phyloP scores from a whole-genome alignment of 345 rosid species.

The Hibiscus trionum region DNA sequence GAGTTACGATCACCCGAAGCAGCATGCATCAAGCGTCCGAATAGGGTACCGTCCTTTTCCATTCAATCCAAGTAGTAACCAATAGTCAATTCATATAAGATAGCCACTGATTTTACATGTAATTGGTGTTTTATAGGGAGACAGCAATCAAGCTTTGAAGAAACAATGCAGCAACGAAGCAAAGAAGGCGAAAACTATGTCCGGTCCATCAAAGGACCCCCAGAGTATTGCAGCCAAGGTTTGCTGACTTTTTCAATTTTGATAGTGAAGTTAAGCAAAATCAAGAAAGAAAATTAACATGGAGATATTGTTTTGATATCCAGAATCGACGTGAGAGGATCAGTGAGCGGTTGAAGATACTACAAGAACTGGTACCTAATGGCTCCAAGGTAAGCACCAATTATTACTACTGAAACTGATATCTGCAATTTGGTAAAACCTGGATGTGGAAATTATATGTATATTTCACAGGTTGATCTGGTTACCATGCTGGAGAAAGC shows the following conservation, averaged over 20 bases:
- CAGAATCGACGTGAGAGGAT: conserved; percentile 90
- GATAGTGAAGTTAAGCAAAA: conserved; percentile 1
- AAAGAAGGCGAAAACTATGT: conserved; percentile 46
- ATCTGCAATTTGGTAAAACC: neutral
- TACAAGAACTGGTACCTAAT: conserved; percentile 87
- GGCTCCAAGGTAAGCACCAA: conserved; percentile 57
- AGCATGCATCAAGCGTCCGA: conserved; percentile 46
- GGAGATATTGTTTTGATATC: conserved; percentile 13
- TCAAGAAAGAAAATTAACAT: neutral
- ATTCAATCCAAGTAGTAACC: neutral
- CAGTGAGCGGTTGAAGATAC: conserved; percentile 69
- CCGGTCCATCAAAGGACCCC: conserved; percentile 61
- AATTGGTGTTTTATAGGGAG: conserved; percentile 30
- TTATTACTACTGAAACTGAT: neutral
- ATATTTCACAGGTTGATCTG: conserved; percentile 55
- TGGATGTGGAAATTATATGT: neutral
- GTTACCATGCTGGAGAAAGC: conserved; percentile 97
- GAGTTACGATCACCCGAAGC: conserved; percentile 34
- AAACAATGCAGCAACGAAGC: conserved; percentile 36
- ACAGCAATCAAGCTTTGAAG: conserved; percentile 43
- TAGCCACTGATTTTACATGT: no score
- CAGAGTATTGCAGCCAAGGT: conserved; percentile 98
- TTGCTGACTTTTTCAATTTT: neutral
- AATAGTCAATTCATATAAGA: neutral
- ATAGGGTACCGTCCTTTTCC: conserved; percentile 24